Base-by-base conservation (phyloP, 768 basidiomycete species). In the Amanita rimosa region DNA sequence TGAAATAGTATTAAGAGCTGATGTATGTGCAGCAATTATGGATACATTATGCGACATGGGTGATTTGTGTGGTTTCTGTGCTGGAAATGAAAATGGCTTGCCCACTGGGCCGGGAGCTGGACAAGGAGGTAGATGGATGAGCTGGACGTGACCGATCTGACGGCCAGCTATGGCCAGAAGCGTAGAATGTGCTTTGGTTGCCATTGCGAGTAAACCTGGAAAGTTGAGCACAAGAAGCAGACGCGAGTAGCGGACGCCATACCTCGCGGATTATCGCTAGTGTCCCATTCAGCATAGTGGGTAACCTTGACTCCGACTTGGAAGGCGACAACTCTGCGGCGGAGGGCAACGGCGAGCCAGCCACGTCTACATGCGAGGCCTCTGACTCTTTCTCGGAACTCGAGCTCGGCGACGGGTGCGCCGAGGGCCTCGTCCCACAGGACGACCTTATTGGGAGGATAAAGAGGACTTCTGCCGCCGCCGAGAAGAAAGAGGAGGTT, bases 361-460 rank as follows among this genome's bases (percentile, higher is more conserved):
- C 85, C 86, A 27, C 89, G 73, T 52, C 89, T 70, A 60, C 86
- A 89, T 3, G 82, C 81, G 42, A 92, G 63, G 0, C 88, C 88
- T 50, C 85, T 73, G 1, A 91, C 89, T 50, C 74, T 72, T 65
- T 92, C 91, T 57, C 85, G 74, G 60, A 95, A 94, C 65, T 93
- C 90, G 51, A 94, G 74, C 62, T 93, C 89, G 33, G 86, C 88
- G 43, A 90, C 84, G 60, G 92, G 86, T 52, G 69, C 68, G n/a
- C 78, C 78, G 3, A 76, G 65, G 3, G 73, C 75, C 65, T 90
- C 90, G 63, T 94, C 85, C 89, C 89, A 94, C 46, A 95, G 62
- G 54, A 94, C 73, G 47, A 93, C 86, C 68, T 95, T 94, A 67
- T 94, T 94, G 24, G 85, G 86, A 24, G 92, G 86, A 65, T 92